A percentile compares a stretch with the other conserved stretches of the same genome.
Conservation (phyloP, 768 basidiomycete species). For the Phylloporus sp. region DNA sequence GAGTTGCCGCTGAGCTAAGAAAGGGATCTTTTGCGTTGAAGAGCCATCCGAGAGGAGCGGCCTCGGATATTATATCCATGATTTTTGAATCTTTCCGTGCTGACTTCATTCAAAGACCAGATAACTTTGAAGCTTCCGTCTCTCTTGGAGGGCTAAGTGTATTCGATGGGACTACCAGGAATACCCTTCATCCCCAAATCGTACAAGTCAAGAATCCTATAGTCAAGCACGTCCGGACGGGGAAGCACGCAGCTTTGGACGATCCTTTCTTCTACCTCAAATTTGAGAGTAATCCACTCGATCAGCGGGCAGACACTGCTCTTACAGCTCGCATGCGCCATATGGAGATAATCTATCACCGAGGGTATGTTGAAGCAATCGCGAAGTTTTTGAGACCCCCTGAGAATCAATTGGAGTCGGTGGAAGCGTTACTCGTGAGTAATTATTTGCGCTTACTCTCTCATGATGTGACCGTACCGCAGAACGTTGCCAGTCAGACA, state of each 20-base stretch:
- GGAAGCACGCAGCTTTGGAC: constrained; percentile 24
- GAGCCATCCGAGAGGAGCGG: constrained; percentile 58
- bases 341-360: constrained; percentile 96
- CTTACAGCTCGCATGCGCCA: constrained; percentile 87
- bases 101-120: constrained; percentile 75
- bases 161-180: constrained; percentile 82
- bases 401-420: constrained; percentile 89
- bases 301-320: constrained; percentile 86
- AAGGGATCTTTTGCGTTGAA: constrained; percentile 85
- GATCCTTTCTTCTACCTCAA: constrained; percentile 85
- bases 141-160: constrained; percentile 84
- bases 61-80: constrained; percentile 74
- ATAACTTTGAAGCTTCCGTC: constrained; percentile 80
- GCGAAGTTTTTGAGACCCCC: constrained; percentile 92
- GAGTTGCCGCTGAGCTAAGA: constrained; percentile 71
- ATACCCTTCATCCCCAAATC: constrained; percentile 83
- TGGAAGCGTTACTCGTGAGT: constrained; percentile 83
- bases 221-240: constrained; percentile 32
- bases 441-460: neutral
- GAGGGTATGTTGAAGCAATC: constrained; percentile 88
- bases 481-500: constrained; percentile 91
- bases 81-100: constrained; percentile 86
- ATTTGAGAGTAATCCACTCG: constrained; percentile 88
- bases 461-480: constrained; percentile 1
- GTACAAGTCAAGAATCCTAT: constrained; percentile 66